Evolutionary conservation across 495 filamentous ascomycete genomes (phyloP).

Genomic region (Annulohypoxylon stygium): DNA sequence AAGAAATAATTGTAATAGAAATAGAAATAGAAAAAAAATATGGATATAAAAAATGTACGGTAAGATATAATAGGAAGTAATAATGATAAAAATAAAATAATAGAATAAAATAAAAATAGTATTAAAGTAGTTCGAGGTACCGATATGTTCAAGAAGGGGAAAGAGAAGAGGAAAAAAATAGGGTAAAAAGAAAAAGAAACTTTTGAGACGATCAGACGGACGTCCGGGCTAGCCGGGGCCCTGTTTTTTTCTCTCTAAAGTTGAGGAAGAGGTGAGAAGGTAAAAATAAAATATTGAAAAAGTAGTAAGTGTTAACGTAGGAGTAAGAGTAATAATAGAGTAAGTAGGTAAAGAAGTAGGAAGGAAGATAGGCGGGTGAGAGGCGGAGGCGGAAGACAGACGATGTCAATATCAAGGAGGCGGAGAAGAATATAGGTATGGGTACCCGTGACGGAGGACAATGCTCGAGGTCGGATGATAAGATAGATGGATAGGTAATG

Average conservation of each 20-base stretch:
- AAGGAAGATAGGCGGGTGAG: not conserved
- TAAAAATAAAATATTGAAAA: not conserved
- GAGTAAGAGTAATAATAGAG: constrained; percentile 22
- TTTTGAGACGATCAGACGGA: constrained; percentile 16
- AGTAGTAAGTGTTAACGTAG: constrained; percentile 16
- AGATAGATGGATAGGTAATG: not conserved
- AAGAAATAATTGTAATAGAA: constrained; percentile 14
- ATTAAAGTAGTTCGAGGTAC: constrained; percentile 11
- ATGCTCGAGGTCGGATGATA: not conserved
- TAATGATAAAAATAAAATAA: constrained; percentile 5
- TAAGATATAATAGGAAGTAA: constrained; percentile 4
- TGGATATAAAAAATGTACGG: not conserved
- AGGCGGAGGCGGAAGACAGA: constrained; percentile 22
- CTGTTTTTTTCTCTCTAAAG: constrained; percentile 3
- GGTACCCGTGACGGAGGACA: too few relatives aligned
- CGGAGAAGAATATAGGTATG: not conserved
- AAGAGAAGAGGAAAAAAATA: constrained; percentile 9
- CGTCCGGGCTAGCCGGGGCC: constrained; percentile 13
- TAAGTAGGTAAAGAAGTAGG: constrained; percentile 18
- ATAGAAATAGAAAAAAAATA: constrained; percentile 15
- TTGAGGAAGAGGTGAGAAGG: not conserved
- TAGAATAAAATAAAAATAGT: not conserved
- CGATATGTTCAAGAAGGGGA: constrained; percentile 14
- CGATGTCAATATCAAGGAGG: constrained; percentile 1
- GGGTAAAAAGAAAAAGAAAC: constrained; percentile 17